These are phyloP conservation scores for Talaromyces sp. DNA, from an alignment of 2,329 filamentous ascomycete species.

Conservation along the genomic window DNA sequence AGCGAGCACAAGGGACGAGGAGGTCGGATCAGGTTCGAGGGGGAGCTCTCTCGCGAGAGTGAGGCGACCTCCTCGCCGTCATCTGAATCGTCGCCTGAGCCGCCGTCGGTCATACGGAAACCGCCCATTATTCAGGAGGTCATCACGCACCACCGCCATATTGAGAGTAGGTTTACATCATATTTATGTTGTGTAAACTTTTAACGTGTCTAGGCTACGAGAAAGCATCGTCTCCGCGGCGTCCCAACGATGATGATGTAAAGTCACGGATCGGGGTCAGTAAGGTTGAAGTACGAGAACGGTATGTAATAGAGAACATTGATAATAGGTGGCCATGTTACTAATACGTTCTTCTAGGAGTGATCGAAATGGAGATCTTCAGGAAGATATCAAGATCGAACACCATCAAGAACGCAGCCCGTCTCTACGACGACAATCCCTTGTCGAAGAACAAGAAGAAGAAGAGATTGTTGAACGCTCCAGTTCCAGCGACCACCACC, in stretches of 20 bases:
- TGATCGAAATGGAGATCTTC: slow-evolving; percentile 41
- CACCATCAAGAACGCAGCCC: slow-evolving; percentile 34
- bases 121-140: slow-evolving; percentile 83
- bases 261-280: slow-evolving; percentile 32
- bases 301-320: slow-evolving; percentile 29
- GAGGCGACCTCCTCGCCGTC: slow-evolving; percentile 36
- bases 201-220: slow-evolving; percentile 19
- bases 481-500: slow-evolving; percentile 21
- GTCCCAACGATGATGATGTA: neutral
- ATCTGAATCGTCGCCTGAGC: slow-evolving; percentile 50
- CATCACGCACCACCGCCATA: slow-evolving; percentile 80
- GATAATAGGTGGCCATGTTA: neutral
- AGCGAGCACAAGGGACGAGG: slow-evolving; percentile 19
- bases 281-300: slow-evolving; percentile 53
- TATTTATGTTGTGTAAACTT: neutral
- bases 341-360: slow-evolving; percentile 18
- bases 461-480: slow-evolving; percentile 17
- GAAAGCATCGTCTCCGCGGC: slow-evolving; percentile 19
- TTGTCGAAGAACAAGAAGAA: slow-evolving; percentile 12
- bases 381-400: slow-evolving; percentile 60
- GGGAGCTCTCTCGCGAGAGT: slow-evolving; percentile 35
- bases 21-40: slow-evolving; percentile 22
- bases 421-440: slow-evolving; percentile 26
- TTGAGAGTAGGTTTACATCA: slow-evolving; percentile 63
- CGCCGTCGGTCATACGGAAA: slow-evolving; percentile 60